Evolutionary conservation across 345 rosid species (phyloP), one percentile per base, ranked within the genome.

Genomic region (Sisymbrium irio): DNA sequence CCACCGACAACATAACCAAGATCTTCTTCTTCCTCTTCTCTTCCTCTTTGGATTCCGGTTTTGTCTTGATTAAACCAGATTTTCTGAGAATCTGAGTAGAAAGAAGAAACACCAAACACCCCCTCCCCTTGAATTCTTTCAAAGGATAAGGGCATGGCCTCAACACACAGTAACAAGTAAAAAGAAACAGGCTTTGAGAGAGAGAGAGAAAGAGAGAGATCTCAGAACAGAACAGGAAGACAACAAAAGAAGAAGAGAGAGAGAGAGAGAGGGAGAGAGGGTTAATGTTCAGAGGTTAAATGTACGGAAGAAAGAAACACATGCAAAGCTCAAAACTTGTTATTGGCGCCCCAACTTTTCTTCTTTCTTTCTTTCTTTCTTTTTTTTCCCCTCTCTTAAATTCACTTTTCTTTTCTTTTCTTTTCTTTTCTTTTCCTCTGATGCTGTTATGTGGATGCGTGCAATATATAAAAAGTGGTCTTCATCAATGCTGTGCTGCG

Each of bases 101-200:
- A 30, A 71, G 85, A 79, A 39, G 85, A 81, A 39, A 81, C 77
- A 82, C 80, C 80, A 15, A 79, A 71, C 71, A 81, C 86, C 92
- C 91, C 91, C 86, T 91, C 86, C 92, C 92, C 90, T 84, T 92
- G 97, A 92, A 88, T 85, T 22, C 83, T 84, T 80, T 89, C 95
- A 82, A 79, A 90, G 89, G 92, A 76, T 62, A 88, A 80, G 95
- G 96, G 95, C 87, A 85, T 88, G 88, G 88, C 94, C 93, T 88
- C 83, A 65, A 41, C 25, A 30, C 42, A 65, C 61, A 54, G 50
- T 53, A 5, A 57, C 27, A 10, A 37, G 22, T 9, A 51, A 60
- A 17, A 19, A 18, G 9, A 46, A 60, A 51, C n/a, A n/a, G n/a
- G n/a, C n/a, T n/a, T n/a, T n/a, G n/a, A 4, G 32, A 64, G 20